Conservation (phyloP, 2,329 filamentous ascomycete species). For the Shiraia sp. region DNA sequence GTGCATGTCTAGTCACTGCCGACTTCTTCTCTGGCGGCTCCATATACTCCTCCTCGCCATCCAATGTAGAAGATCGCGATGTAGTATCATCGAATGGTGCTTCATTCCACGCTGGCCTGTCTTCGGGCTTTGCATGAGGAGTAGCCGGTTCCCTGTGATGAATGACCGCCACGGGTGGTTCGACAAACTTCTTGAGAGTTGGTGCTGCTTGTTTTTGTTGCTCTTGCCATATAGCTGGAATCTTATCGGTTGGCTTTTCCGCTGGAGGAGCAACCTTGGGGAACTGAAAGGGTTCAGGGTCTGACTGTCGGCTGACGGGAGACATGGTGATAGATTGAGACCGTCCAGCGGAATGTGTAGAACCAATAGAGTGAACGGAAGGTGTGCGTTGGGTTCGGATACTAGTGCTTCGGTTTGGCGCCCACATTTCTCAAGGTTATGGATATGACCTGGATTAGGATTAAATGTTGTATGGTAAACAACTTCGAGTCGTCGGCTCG, state of each 20-base stretch:
- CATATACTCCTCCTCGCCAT: slow-evolving; percentile 34
- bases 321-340: slow-evolving; percentile 14
- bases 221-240: neutral
- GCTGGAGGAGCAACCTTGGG: neutral
- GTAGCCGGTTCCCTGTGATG: slow-evolving; percentile 7
- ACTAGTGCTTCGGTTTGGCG: slow-evolving; percentile 27
- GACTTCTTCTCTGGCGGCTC: slow-evolving; percentile 33
- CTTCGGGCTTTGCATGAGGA: slow-evolving; percentile 2
- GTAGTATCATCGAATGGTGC: slow-evolving; percentile 36
- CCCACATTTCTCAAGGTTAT: slow-evolving; percentile 34
- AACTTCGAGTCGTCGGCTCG: slow-evolving; percentile 1
- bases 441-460: neutral
- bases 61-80: slow-evolving; percentile 39
- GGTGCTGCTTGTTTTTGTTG: neutral
- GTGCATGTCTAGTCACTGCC: slow-evolving; percentile 23
- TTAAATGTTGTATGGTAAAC: neutral
- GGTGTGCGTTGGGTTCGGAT: slow-evolving; percentile 31
- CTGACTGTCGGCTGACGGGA: neutral
- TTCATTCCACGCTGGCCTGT: slow-evolving; percentile 11
- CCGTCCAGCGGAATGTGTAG: slow-evolving; percentile 31
- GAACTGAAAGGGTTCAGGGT: slow-evolving; percentile 6
- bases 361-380: slow-evolving; percentile 37
- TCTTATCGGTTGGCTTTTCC: neutral
- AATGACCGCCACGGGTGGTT: neutral
- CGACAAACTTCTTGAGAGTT: neutral